A percentile compares a stretch with the other conserved stretches of the same genome.
These are phyloP conservation scores for Polychytrium aggregatum DNA, from an alignment of 192 early-diverging fungal species.

Conservation along the genomic window DNA sequence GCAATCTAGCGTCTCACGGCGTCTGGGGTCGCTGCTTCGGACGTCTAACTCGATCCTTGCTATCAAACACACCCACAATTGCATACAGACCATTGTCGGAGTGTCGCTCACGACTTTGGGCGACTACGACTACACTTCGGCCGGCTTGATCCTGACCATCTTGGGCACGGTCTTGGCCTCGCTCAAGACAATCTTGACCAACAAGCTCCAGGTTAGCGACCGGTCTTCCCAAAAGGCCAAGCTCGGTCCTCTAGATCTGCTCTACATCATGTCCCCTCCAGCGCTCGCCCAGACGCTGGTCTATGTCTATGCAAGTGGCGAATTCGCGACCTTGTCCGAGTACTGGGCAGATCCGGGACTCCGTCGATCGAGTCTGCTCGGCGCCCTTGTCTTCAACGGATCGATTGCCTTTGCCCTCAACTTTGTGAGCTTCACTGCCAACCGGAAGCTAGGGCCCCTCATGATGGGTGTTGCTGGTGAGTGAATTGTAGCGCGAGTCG, in stretches of 20 bases:
- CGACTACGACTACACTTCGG: conserved; percentile 61
- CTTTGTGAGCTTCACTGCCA: conserved; percentile 76
- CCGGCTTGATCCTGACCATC: conserved; percentile 68
- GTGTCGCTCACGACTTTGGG: conserved; percentile 74
- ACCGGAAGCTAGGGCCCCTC: conserved; percentile 72
- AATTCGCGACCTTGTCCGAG: no score
- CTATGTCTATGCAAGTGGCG: conserved; percentile 55
- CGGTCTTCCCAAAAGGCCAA: no score
- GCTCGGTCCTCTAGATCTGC: conserved; percentile 68
- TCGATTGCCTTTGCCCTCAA: conserved; percentile 78
- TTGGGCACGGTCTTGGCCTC: conserved; percentile 69
- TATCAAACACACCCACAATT: not conserved
- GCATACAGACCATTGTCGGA: conserved; percentile 49
- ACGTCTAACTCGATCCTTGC: not conserved
- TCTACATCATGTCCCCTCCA: conserved; percentile 68
- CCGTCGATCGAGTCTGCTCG: conserved; percentile 5
- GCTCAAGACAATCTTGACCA: conserved; percentile 73
- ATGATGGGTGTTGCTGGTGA: conserved; percentile 65
- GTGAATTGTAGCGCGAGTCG: not conserved
- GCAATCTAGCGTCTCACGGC: no score
- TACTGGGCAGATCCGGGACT: no score
- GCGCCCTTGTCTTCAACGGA: conserved; percentile 64
- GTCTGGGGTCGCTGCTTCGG: no score
- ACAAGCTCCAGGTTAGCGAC: conserved; percentile 68
- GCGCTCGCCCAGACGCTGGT: conserved; percentile 61